These are phyloP conservation scores for Fusarium nygamai DNA, from an alignment of 2,329 filamentous ascomycete species.

Conservation along the genomic window DNA sequence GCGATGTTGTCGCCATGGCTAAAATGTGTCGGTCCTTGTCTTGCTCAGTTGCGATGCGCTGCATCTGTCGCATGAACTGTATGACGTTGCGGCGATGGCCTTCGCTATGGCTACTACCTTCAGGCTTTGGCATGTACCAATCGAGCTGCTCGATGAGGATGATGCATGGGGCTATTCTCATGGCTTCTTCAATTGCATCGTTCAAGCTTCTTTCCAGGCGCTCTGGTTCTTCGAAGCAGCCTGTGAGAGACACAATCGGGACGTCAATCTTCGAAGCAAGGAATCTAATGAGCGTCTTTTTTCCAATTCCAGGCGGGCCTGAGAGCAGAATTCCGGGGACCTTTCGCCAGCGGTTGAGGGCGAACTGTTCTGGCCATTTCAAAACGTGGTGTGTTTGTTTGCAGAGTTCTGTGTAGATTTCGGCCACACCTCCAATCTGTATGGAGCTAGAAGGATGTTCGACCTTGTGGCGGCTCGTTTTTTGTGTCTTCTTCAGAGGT, in stretches of 20 bases:
- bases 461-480: constrained; percentile 45
- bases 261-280: too few relatives aligned
- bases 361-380: too few relatives aligned
- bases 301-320: constrained; percentile 83
- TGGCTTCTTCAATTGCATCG: constrained; percentile 76
- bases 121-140: constrained; percentile 77
- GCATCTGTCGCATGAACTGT: constrained; percentile 88
- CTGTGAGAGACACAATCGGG: constrained; percentile 70
- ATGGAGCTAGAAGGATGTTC: constrained; percentile 39
- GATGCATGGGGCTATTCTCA: constrained; percentile 84
- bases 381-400: too few relatives aligned
- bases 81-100: constrained; percentile 90
- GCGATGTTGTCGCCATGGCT: constrained; percentile 90
- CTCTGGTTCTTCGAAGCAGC: constrained; percentile 52
- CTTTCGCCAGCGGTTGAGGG: too few relatives aligned
- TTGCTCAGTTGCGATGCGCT: constrained; percentile 77
- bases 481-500: constrained; percentile 45
- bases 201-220: constrained; percentile 52
- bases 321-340: too few relatives aligned
- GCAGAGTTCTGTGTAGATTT: too few relatives aligned
- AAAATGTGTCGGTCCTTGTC: constrained; percentile 81
- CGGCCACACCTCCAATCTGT: constrained; percentile 46
- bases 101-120: constrained; percentile 83
- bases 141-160: constrained; percentile 95
- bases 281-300: too few relatives aligned